Percentiles rank a stretch among this genome's conserved stretches.
phyloP scores from a whole-genome alignment of 257 asterid genomes.

The Verbena officinalis region DNA sequence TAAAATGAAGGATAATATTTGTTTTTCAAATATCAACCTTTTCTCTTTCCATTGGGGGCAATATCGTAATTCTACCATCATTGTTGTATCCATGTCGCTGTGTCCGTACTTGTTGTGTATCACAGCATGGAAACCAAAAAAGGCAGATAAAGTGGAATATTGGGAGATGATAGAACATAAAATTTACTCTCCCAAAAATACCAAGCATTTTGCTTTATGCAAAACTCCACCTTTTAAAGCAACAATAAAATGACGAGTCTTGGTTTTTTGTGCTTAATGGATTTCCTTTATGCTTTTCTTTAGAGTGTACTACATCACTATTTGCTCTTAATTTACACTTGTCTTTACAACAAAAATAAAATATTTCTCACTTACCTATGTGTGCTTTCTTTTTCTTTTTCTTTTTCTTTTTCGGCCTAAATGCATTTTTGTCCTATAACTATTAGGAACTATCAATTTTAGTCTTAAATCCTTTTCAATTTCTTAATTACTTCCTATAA shows the following conservation, averaged over 20 bases:
- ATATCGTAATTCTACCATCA: too few species aligned
- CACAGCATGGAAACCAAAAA: too few species aligned
- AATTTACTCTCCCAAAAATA: conserved; percentile 27
- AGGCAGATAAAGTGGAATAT: conserved; percentile 61
- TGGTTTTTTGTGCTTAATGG: conserved; percentile 76
- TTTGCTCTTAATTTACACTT: conserved; percentile 19
- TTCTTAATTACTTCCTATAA: too few species aligned
- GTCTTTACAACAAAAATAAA: conserved; percentile 7
- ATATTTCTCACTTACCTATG: conserved; percentile 4
- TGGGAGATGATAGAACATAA: conserved; percentile 35
- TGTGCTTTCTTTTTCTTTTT: not conserved
- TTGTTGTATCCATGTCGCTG: too few species aligned
- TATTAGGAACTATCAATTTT: too few species aligned
- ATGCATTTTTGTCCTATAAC: too few species aligned
- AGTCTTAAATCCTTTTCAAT: too few species aligned
- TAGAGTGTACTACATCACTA: conserved; percentile 26
- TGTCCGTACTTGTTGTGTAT: too few species aligned
- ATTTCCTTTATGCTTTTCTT: conserved; percentile 67
- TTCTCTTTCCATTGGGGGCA: too few species aligned
- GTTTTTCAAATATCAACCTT: too few species aligned
- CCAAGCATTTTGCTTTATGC: conserved; percentile 51
- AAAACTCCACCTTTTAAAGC: conserved; percentile 46
- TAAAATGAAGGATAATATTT: too few species aligned
- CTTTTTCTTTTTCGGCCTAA: too few species aligned
- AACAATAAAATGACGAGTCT: conserved; percentile 43